A percentile compares a stretch with the other conserved stretches of the same genome.
These are phyloP conservation scores for Starmerella powellii DNA, from an alignment of 805 yeast species.

Conservation along the genomic window DNA sequence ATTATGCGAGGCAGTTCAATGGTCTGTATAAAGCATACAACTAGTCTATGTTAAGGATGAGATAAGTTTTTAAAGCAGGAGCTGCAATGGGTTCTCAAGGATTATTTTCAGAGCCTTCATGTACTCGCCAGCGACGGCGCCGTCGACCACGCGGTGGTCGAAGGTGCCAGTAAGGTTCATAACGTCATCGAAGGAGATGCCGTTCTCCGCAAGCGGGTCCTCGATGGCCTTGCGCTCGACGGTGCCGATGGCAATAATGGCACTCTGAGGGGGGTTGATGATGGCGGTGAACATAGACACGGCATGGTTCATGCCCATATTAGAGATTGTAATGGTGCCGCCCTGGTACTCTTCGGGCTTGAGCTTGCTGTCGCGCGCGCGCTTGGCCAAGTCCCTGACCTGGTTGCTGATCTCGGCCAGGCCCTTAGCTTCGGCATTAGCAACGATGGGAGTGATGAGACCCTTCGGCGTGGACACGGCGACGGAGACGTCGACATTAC, in stretches of 20 bases:
- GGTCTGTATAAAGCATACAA: neutral
- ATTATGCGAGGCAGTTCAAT: no score
- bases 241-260: conserved; percentile 91
- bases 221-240: conserved; percentile 85
- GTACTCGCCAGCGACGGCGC: conserved; percentile 96
- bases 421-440: conserved; percentile 79
- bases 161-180: conserved; percentile 91
- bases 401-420: conserved; percentile 67
- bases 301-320: conserved; percentile 97
- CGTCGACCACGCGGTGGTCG: conserved; percentile 95
- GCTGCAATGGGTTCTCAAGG: conserved; percentile 90
- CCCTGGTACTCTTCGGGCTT: conserved; percentile 97
- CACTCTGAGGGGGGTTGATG: conserved; percentile 94
- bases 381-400: conserved; percentile 86
- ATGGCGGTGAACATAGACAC: conserved; percentile 89
- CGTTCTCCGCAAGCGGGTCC: conserved; percentile 80
- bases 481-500: conserved; percentile 88
- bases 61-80: conserved; percentile 49
- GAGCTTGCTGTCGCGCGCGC: conserved; percentile 90
- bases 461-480: conserved; percentile 99
- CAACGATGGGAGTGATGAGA: conserved; percentile 88
- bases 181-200: conserved; percentile 83
- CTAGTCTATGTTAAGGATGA: no score
- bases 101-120: conserved; percentile 84
- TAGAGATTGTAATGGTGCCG: conserved; percentile 96